Percentiles rank a stretch among this genome's conserved stretches.
Conservation (phyloP, 257 asterid genomes). For the Hygrophila difformis region DNA sequence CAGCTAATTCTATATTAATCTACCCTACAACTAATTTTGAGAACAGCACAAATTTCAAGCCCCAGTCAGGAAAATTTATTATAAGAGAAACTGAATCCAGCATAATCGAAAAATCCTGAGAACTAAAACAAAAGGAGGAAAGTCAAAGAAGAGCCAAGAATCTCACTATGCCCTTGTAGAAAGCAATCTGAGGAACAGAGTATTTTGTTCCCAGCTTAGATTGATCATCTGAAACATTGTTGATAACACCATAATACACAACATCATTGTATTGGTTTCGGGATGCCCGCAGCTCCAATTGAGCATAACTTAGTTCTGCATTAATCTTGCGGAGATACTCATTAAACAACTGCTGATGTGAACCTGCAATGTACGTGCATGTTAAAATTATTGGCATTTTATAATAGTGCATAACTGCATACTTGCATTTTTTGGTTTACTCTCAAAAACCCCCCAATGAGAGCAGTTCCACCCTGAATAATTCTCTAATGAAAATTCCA, state of each 20-base stretch:
- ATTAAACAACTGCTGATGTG: slow-evolving; percentile 39
- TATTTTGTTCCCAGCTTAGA: slow-evolving; percentile 90
- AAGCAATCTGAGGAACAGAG: slow-evolving; percentile 81
- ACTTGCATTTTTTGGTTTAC: too few relatives aligned
- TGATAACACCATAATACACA: slow-evolving; percentile 81
- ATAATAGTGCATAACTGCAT: too few relatives aligned
- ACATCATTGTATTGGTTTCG: slow-evolving; percentile 60
- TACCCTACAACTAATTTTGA: background rate
- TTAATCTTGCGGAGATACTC: slow-evolving; percentile 62
- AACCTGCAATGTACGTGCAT: slow-evolving; percentile 33
- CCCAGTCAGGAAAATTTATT: background rate
- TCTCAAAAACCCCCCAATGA: too few relatives aligned
- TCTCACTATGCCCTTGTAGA: slow-evolving; percentile 84
- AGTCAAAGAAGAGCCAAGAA: slow-evolving; percentile 10
- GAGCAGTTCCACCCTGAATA: too few relatives aligned
- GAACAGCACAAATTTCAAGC: background rate
- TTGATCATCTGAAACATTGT: slow-evolving; percentile 68
- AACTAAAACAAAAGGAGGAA: too few relatives aligned
- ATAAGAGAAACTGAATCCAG: slow-evolving; percentile 2
- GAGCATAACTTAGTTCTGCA: slow-evolving; percentile 50
- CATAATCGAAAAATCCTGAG: background rate
- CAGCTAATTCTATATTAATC: background rate
- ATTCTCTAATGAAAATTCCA: too few relatives aligned
- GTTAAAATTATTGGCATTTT: too few relatives aligned
- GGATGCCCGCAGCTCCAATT: slow-evolving; percentile 77